Base-by-base conservation (phyloP, 306 rosid genomes). In the Heteromeles arbutifolia region DNA sequence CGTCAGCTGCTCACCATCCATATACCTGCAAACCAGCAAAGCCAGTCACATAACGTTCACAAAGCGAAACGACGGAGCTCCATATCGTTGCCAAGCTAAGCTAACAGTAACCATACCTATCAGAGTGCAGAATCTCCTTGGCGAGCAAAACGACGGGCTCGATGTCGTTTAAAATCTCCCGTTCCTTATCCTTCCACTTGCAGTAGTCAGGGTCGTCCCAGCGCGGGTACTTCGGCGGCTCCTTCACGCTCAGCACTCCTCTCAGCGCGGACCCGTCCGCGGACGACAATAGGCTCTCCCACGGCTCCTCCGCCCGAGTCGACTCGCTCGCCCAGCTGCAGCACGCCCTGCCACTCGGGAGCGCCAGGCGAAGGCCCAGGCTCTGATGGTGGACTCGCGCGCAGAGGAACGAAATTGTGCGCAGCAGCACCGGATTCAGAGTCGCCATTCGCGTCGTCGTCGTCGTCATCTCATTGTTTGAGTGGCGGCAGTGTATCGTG, bases 71-170 rank as follows among this genome's bases (percentile, higher is more conserved):
- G 54, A 50, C 54, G 3, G 54, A 19, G 9, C 8, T 17, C 54
- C 1, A 50, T 7, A 8, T 50, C 54, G 54, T 50, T 50, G 54
- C 9, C 9, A 7, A 50, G 21, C 8, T 15, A 4, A 48, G 54
- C 3, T 48, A 18, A 48, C 0, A 48, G 54, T 48, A 0, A 8
- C 4, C 13, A 4, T 41, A 87, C 92, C 84, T 84, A 67, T 61
- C 43, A 0, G 97, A 90, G 80, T 92, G 98, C 57, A 95, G 88
- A 78, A 95, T 95, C 8, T 86, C 89, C 79, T 87, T 94, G 19
- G 91, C 73, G 34, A 91, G 87, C 80, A 72, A 63, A 62, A 82
- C 11, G 29, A 88, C 69, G 22, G 98, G 97, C 64, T 86, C 87
- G 70, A 94, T 84, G 65, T 95, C 98, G 2, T 39, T 62, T 48